Percentiles rank a stretch among this genome's conserved stretches.
phyloP scores from a whole-genome alignment of 306 rosid genomes.

The Vigna trinervia region DNA sequence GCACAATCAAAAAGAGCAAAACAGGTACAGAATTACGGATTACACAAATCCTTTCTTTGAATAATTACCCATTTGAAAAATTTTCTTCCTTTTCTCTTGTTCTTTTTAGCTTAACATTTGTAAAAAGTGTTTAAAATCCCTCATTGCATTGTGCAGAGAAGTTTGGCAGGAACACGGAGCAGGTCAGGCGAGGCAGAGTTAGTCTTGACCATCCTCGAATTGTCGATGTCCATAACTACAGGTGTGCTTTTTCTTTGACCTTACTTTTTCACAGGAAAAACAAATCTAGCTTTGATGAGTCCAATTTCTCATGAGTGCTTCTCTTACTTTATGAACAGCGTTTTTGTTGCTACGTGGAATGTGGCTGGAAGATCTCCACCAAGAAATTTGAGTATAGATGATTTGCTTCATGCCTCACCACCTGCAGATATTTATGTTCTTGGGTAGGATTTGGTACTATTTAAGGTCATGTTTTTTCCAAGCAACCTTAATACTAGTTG shows the following conservation, averaged over 20 bases:
- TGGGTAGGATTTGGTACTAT: conserved; percentile 65
- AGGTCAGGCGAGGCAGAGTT: conserved; percentile 73
- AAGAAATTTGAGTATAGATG: conserved; percentile 81
- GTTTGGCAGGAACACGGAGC: conserved; percentile 70
- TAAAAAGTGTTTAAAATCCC: conserved; percentile 14
- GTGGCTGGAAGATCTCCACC: conserved; percentile 99
- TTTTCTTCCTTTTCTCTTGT: not conserved
- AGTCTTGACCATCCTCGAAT: conserved; percentile 97
- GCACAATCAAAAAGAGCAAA: conserved; percentile 93
- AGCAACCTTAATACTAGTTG: conserved; percentile 23
- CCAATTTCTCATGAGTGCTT: conserved; percentile 43
- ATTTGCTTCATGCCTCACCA: conserved; percentile 93
- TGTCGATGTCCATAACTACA: conserved; percentile 90
- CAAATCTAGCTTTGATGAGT: conserved; percentile 35
- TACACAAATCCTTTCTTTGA: conserved; percentile 27
- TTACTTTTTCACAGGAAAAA: not conserved
- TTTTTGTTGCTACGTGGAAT: conserved; percentile 98
- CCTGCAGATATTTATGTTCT: conserved; percentile 99
- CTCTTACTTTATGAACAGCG: conserved; percentile 52
- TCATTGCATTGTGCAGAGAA: conserved; percentile 70
- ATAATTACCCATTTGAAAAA: conserved; percentile 23
- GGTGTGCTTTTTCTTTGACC: conserved; percentile 57
- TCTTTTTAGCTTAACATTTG: not conserved
- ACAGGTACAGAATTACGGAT: conserved; percentile 65
- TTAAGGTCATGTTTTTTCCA: not conserved